Percentiles rank a stretch among this genome's conserved stretches.
Conservation (phyloP, 495 filamentous ascomycete genomes). For the Copromyces sp. region DNA sequence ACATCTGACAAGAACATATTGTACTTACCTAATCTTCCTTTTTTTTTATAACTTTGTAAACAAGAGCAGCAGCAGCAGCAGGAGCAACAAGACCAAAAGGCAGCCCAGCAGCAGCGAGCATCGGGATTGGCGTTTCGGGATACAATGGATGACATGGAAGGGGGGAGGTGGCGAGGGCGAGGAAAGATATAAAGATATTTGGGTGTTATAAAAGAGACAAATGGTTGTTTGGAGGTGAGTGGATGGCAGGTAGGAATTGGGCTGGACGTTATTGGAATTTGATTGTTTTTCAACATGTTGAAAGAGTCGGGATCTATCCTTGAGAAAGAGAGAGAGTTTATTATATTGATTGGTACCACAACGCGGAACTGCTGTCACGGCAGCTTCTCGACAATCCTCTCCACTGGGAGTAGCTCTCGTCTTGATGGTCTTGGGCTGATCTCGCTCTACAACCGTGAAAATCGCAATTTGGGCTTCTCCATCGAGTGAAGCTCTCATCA, state of each 20-base stretch:
- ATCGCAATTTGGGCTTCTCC: neutral
- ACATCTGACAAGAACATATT: neutral
- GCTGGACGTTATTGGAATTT: neutral
- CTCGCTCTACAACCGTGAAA: neutral
- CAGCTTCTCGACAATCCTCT: neutral
- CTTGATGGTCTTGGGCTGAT: neutral
- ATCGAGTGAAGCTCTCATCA: neutral
- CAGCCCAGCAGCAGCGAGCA: neutral
- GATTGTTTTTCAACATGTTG: neutral
- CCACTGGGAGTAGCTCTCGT: neutral
- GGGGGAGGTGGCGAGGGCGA: neutral
- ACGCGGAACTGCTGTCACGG: too few relatives aligned
- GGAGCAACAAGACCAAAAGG: neutral
- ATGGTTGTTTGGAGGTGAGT: neutral
- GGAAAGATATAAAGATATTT: neutral
- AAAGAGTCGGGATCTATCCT: neutral
- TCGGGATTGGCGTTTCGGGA: neutral
- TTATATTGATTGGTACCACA: neutral
- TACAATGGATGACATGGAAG: neutral
- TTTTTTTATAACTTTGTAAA: neutral
- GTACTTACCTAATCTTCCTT: neutral
- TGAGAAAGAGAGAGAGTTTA: neutral
- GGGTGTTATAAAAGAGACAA: neutral
- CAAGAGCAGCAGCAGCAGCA: conserved; percentile 1
- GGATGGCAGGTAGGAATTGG: neutral